Evolutionary conservation across 352 stramenopile genomes (phyloP).

Genomic region (Phytophthora rubi): DNA sequence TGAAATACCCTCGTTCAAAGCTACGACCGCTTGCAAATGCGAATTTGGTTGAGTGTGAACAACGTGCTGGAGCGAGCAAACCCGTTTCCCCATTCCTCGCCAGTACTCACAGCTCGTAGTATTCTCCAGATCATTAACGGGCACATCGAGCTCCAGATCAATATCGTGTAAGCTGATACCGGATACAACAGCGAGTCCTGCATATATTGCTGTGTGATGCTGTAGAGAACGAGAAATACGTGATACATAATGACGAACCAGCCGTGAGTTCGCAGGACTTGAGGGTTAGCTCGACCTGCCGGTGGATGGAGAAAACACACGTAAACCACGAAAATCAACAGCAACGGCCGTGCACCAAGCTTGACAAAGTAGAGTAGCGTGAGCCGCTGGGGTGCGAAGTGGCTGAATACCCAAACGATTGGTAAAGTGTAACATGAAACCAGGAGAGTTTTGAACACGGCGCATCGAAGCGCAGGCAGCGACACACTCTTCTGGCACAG

Average conservation of each 20-base stretch:
- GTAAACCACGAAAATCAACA: slow-evolving; percentile 35
- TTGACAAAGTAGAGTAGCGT: slow-evolving; percentile 29
- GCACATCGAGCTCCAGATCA: slow-evolving; percentile 36
- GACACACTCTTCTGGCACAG: slow-evolving; percentile 65
- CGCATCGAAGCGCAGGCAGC: slow-evolving; percentile 39
- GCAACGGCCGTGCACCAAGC: slow-evolving; percentile 17
- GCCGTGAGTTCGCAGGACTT: slow-evolving; percentile 36
- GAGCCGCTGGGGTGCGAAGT: neutral
- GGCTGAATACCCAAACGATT: slow-evolving; percentile 28
- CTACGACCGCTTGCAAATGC: slow-evolving; percentile 4
- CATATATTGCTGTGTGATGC: slow-evolving; percentile 12
- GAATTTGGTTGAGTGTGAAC: slow-evolving; percentile 3
- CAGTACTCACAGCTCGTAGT: slow-evolving; percentile 46
- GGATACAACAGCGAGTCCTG: slow-evolving; percentile 16
- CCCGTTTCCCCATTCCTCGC: slow-evolving; percentile 42
- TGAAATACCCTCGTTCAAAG: slow-evolving; percentile 45
- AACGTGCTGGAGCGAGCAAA: slow-evolving; percentile 30
- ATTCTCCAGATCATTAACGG: slow-evolving; percentile 50
- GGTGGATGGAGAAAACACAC: slow-evolving; percentile 33
- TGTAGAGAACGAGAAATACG: slow-evolving; percentile 24
- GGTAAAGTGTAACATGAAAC: slow-evolving; percentile 50
- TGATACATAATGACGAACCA: slow-evolving; percentile 38
- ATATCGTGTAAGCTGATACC: slow-evolving; percentile 19
- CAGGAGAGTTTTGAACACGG: slow-evolving; percentile 37
- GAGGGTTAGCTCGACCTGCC: slow-evolving; percentile 25